Base-by-base conservation (phyloP, 345 rosid genomes). In the Murraya paniculata region DNA sequence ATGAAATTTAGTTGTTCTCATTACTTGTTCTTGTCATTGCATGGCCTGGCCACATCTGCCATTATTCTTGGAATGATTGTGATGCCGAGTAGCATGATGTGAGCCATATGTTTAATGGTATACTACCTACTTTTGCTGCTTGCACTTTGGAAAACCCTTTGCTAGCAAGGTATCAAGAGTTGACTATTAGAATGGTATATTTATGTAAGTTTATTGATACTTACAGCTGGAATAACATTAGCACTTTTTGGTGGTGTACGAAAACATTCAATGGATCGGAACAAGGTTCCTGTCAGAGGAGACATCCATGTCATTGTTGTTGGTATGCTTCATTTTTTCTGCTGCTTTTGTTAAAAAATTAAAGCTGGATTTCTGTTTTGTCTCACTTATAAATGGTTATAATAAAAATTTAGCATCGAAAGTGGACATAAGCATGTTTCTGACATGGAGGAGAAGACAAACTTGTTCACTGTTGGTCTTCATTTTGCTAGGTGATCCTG, bases 241-340 rank as follows among this genome's bases (percentile, higher is more conserved):
- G 88, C 98, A 58, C 90, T 96, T 77, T 92, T 94, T 86, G 99
- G 99, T 83, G 99, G 99, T 71, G 97, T 91, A 68, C 87, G 95
- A 38, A 96, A 96, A 92, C 90, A 96, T 86, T 83, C 97, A n/a
- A 84, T 85, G 91, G 94, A 96, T 81, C 84, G 75, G 75, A 94
- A 92, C 86, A 96, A 96, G 93, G 98, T 96, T 82, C 98, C 99
- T 70, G 98, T 96, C 68, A 88, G 99, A 87, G 99, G 99, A 88
- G 99, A 96, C 86, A 91, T 96, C 84, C 99, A 96, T 84, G 97
- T 92, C 84, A 89, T 95, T 64, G 84, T 95, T 85, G 99, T 95
- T 56, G 99, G 99, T 93, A 91, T 82, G 91, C 62, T 74, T 64
- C 60, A 77, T 39, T 76, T 77, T 28, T 68, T 76, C 33, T 33